These are phyloP conservation scores for Astragalus membranaceus DNA, from an alignment of 306 rosid species.

Conservation along the genomic window DNA sequence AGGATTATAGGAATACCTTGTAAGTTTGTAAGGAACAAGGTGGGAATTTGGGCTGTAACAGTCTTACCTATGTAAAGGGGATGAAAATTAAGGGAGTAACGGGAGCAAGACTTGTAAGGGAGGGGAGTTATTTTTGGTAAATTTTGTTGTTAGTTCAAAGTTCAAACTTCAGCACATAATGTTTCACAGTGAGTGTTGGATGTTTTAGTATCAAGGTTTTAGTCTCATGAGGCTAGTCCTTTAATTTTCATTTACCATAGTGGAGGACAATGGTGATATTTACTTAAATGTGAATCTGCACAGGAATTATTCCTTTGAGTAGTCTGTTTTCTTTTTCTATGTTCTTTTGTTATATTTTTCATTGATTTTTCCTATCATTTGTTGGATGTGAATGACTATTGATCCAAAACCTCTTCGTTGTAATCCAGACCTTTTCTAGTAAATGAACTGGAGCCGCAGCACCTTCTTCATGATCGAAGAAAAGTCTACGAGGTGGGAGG, in stretches of 20 bases:
- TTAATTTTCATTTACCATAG: background rate
- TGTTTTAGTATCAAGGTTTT: background rate
- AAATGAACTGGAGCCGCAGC: constrained; percentile 84
- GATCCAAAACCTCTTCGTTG: constrained; percentile 23
- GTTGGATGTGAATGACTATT: constrained; percentile 17
- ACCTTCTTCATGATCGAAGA: constrained; percentile 95
- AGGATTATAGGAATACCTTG: background rate
- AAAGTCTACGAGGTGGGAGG: constrained; percentile 82
- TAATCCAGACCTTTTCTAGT: constrained; percentile 82
- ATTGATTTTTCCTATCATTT: background rate
- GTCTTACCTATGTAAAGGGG: background rate
- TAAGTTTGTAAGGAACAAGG: background rate
- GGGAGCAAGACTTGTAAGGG: background rate
- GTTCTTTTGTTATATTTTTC: background rate
- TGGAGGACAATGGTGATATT: background rate
- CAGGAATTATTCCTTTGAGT: background rate
- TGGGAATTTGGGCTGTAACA: background rate
- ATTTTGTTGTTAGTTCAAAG: background rate
- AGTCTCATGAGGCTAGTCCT: background rate
- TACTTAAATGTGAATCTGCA: background rate
- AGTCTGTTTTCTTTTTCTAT: background rate
- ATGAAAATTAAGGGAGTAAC: background rate
- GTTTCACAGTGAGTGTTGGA: background rate
- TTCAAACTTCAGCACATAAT: background rate
- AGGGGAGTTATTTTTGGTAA: background rate